Percentiles rank a stretch among this genome's conserved stretches.
These are phyloP conservation scores for Cucurbita moschata DNA, from an alignment of 306 rosid genomes.

Conservation along the genomic window DNA sequence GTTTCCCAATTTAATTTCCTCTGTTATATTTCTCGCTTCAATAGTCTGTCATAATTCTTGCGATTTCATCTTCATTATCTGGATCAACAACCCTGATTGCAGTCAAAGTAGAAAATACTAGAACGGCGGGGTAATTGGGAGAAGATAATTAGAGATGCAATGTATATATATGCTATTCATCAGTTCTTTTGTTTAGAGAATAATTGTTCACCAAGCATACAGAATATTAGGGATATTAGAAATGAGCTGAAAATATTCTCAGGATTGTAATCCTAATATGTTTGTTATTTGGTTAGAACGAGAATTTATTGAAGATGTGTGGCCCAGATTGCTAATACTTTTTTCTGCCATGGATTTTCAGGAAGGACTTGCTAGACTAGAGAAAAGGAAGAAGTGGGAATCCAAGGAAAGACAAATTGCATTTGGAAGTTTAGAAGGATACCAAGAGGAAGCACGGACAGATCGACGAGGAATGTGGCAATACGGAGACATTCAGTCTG, in stretches of 20 bases:
- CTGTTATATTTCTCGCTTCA: background rate
- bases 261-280: background rate
- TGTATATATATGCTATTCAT: background rate
- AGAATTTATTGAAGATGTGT: background rate
- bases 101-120: background rate
- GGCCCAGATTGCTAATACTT: background rate
- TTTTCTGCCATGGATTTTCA: slow-evolving; percentile 19
- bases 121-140: background rate
- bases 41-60: background rate
- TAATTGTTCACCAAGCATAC: background rate
- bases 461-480: slow-evolving; percentile 77
- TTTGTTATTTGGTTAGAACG: background rate
- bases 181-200: background rate
- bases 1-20: slow-evolving; percentile 2
- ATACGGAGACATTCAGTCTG: slow-evolving; percentile 80
- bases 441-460: slow-evolving; percentile 66
- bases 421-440: slow-evolving; percentile 56
- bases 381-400: slow-evolving; percentile 70
- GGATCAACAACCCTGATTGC: background rate
- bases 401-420: slow-evolving; percentile 50
- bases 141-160: background rate
- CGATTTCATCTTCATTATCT: background rate
- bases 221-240: background rate
- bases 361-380: slow-evolving; percentile 85
- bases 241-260: background rate